Base-by-base conservation (phyloP, 164 flowering plant genomes). In the Taxillus chinensis region DNA sequence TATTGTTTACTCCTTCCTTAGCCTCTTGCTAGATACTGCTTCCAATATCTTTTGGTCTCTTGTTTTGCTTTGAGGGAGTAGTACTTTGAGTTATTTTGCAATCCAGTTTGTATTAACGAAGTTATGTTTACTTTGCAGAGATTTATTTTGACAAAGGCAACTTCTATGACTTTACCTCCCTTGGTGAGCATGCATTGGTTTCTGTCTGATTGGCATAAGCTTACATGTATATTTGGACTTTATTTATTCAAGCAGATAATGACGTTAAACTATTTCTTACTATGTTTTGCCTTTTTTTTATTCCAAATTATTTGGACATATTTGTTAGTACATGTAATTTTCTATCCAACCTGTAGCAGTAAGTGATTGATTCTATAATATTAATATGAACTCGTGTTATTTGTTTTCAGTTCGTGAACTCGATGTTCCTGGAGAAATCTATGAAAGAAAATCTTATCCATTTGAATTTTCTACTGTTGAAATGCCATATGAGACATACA, bases 381-480 rank as follows among this genome's bases (percentile, higher is more conserved):
- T 51, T 95, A 87, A 60, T 86, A 96, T 51, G 96, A 92, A 73
- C 73, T 92, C 40, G 8, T 45, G 3, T 15, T 49, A 69, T 37
- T 17, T 61, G 14, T 41, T 80, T 74, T 6, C 82, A 92, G 98
- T 90, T 62, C 89, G 98, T 52, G 96, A 92, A 73, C 73, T 92
- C 67, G 98, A 92, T 79, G 89, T 93, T 65, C 98, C 98, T 71
- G 96, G 98, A 70, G 98, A 93, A 7, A 78, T 93, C 48, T 90
- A 93, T 74, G 98, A 93, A 78, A 84, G 74, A 71, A 93, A 93
- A 76, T 77, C 87, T 55, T 93, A 82, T 62, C 88, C 95, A 12
- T 93, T 93, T 79, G 98, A 93, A 62, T 93, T 93, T 76, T 90
- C 98, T 48, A 83, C 95, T 0, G 98, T 92, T 70, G 98, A 92